Base-by-base conservation (phyloP, 805 yeast genomes). In the Maudiozyma barnettii region DNA sequence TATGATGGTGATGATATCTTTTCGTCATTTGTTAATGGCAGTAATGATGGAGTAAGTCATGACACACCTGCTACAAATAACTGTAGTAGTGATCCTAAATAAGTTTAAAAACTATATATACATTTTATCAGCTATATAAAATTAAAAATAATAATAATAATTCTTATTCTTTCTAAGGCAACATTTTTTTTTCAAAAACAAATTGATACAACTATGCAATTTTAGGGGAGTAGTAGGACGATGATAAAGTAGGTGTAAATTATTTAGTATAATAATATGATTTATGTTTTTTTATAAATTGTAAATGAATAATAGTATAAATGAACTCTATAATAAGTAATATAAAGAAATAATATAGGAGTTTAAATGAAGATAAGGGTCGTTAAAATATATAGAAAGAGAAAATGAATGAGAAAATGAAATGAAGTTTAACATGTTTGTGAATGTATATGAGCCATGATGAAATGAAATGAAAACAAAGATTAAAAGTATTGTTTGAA, bases 11-110 rank as follows among this genome's bases (percentile, higher is more conserved):
- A 46, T 18, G 54, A 57, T 42, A 48, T 59, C 30, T 59, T 59
- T 40, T 55, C 63, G 8, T 52, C 63, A 19, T 54, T 56, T 44
- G 47, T 52, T 6, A 50, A 49, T 36, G 53, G 50, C 9, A 48
- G 50, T 23, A 45, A 48, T 44, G 46, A 47, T 23, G 31, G 43
- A 6, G 43, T 48, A n/a, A 41, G 49, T n/a, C 44, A 51, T 20
- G 54, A 57, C 45, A 54, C 63, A 9, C 54, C 65, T 10, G 59
- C 63, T n/a, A 61, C 59, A 4, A 59, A 56, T 3, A 60, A 50
- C 31, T 60, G 33, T 43, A 49, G 31, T 44, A 40, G 43, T 37
- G 36, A 33, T 33, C 36, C 36, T 33, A 33, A 33, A 33, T 33
- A 40, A 45, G 13, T n/a, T n/a, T n/a, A n/a, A n/a, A n/a, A n/a